Conservation (phyloP, 2,329 filamentous ascomycete genomes). For the Xylaria sp. region DNA sequence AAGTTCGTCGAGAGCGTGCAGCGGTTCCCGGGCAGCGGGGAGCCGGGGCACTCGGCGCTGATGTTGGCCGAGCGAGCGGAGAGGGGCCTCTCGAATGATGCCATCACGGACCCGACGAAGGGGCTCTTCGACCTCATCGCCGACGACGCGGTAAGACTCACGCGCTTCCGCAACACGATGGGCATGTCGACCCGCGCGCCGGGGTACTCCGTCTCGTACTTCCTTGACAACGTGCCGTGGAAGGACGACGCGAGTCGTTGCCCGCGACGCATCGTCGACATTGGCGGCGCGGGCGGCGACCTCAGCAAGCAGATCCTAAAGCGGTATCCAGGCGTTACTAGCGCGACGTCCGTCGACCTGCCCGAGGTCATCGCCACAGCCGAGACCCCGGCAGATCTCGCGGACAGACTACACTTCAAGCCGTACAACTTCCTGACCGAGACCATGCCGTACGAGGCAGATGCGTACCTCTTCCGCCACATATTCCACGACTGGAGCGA, state of each 20-base stretch:
- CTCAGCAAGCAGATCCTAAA: slow-evolving; percentile 41
- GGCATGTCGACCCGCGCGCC: slow-evolving; percentile 39
- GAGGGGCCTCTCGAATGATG: slow-evolving; percentile 25
- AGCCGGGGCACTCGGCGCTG: slow-evolving; percentile 44
- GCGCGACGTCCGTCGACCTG: slow-evolving; percentile 41
- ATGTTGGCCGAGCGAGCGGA: slow-evolving; percentile 38
- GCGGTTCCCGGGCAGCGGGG: slow-evolving; percentile 43
- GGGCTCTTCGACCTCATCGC: slow-evolving; percentile 45
- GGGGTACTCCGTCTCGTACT: slow-evolving; percentile 38
- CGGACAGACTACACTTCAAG: slow-evolving; percentile 39
- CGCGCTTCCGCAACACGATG: slow-evolving; percentile 45
- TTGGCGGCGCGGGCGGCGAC: slow-evolving; percentile 46
- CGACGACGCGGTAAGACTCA: slow-evolving; percentile 41
- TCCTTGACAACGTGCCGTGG: slow-evolving; percentile 46
- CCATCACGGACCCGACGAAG: slow-evolving; percentile 38
- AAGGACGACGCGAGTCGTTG: slow-evolving; percentile 32
- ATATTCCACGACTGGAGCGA: slow-evolving; percentile 53
- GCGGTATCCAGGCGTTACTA: slow-evolving; percentile 37
- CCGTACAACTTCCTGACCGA: slow-evolving; percentile 44
- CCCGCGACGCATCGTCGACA: slow-evolving; percentile 43
- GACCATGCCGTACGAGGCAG: slow-evolving; percentile 36
- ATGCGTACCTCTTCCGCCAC: slow-evolving; percentile 48
- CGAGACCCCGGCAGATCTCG: slow-evolving; percentile 40
- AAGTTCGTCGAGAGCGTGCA: slow-evolving; percentile 40
- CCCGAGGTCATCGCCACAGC: slow-evolving; percentile 44